phyloP scores from a whole-genome alignment of 192 early-diverging fungal genomes.

The Oehlia diaphana region DNA sequence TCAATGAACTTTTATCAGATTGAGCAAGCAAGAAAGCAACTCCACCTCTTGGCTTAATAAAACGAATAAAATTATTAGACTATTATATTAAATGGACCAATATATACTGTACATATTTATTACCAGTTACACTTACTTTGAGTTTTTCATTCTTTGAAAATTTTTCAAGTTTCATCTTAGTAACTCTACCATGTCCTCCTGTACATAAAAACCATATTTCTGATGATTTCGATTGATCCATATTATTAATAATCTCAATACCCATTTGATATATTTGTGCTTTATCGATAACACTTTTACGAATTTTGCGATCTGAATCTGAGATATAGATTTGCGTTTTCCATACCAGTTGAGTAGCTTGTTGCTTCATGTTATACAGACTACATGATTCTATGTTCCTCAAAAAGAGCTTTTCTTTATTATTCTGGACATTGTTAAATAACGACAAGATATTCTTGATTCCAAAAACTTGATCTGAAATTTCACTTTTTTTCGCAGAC shows the following conservation, averaged over 20 bases:
- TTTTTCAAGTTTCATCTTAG: background rate
- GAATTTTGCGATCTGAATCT: background rate
- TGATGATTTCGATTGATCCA: background rate
- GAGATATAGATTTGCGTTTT: background rate
- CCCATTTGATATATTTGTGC: background rate
- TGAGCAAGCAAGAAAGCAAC: background rate
- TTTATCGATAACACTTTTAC: background rate
- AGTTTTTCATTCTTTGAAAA: background rate
- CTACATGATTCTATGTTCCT: background rate
- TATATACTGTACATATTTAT: too few species aligned
- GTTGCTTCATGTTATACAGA: background rate
- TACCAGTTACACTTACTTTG: background rate
- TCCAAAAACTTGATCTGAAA: background rate
- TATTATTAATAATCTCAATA: background rate
- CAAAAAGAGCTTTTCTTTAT: background rate
- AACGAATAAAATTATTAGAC: background rate
- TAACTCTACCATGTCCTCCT: background rate
- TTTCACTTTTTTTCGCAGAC: background rate
- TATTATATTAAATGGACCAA: background rate
- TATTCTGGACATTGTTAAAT: background rate
- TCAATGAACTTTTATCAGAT: background rate
- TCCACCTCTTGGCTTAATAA: background rate
- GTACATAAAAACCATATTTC: background rate
- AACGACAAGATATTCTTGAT: background rate
- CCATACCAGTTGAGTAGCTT: background rate